These are phyloP conservation scores for Stephania yunnanensis DNA, from an alignment of 164 flowering plant genomes.

Conservation along the genomic window DNA sequence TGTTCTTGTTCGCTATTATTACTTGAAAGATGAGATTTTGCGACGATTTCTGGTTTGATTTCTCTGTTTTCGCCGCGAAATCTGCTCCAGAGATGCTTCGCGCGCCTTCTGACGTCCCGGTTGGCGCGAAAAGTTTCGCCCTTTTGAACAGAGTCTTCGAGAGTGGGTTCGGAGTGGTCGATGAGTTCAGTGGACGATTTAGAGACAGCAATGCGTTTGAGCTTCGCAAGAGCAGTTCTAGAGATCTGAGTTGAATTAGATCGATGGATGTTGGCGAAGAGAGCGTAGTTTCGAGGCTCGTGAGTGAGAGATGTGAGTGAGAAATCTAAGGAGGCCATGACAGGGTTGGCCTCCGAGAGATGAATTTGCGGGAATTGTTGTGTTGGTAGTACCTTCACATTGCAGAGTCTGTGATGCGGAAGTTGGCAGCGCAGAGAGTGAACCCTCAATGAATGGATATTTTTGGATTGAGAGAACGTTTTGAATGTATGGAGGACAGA, in stretches of 20 bases:
- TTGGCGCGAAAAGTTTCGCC: background rate
- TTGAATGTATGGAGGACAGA: background rate
- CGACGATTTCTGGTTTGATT: constrained; percentile 10
- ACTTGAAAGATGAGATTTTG: constrained; percentile 1
- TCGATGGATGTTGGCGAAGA: constrained; percentile 1
- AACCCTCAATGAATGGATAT: background rate
- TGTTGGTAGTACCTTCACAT: background rate
- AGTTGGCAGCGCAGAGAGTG: background rate
- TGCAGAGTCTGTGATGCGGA: background rate
- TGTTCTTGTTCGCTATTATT: constrained; percentile 17
- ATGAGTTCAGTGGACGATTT: constrained; percentile 16
- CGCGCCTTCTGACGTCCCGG: constrained; percentile 11
- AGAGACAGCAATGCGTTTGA: constrained; percentile 24
- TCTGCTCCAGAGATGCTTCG: constrained; percentile 24
- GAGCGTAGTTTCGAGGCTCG: background rate
- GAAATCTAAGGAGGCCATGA: constrained; percentile 16
- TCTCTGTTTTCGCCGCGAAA: constrained; percentile 22
- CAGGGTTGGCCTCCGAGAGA: background rate
- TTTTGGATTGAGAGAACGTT: background rate
- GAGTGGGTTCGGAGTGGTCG: constrained; percentile 2
- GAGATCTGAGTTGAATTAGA: constrained; percentile 20
- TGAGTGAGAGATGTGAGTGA: background rate
- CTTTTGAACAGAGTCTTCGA: constrained; percentile 7
- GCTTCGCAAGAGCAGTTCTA: constrained; percentile 18
- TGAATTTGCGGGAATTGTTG: background rate